Base-by-base conservation (phyloP, 495 filamentous ascomycete genomes). In the Talaromyces ruber region DNA sequence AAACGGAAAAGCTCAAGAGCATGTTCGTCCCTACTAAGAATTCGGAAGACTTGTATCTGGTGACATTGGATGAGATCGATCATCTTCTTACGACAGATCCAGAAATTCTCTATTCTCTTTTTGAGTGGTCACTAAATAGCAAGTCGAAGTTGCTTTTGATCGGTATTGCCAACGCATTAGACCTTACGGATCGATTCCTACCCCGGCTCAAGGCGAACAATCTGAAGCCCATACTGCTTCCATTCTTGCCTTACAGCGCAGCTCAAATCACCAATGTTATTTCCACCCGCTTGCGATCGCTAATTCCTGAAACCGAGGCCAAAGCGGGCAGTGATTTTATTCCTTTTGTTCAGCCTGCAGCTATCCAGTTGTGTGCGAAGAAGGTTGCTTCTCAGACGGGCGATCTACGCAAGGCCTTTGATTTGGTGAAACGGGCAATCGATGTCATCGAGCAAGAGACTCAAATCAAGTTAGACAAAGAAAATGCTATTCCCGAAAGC, bases 121-220 rank as follows among this genome's bases (percentile, higher is more conserved):
- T 99, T 63, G 91, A 96, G 66, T 97, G 92, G 91, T 93, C 95
- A 14, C 77, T 98, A 62, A 82, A 88, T 22, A 81, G 79, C 59
- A 83, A 83, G 5, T 97, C 93, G 2, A 85, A 84, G 9, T 84
- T 99, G 2, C 75, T 93, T 24, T 74, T 98, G 25, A 82, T 99
- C 43, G 94, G 94, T 43, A 97, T 99, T 67, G 95, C 94, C 56
- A 99, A 99, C 67, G 95, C 94, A 2, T 81, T 99, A 59, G 94
- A 99, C 68, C 76, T 99, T 45, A 97, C 95, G 0, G 93, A 97
- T 68, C 90, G 95, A 21, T 96, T 97, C 63, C 84, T 99, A 18
- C 94, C 95, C 34, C 88, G 94, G 11, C 81, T 99, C 24, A 98
- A 97, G 75, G 88, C 92, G 2, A 89, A 92, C 56, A 93, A 93